phyloP scores from a whole-genome alignment of 2,329 filamentous ascomycete species.

The Hymenoscyphus infarciens region DNA sequence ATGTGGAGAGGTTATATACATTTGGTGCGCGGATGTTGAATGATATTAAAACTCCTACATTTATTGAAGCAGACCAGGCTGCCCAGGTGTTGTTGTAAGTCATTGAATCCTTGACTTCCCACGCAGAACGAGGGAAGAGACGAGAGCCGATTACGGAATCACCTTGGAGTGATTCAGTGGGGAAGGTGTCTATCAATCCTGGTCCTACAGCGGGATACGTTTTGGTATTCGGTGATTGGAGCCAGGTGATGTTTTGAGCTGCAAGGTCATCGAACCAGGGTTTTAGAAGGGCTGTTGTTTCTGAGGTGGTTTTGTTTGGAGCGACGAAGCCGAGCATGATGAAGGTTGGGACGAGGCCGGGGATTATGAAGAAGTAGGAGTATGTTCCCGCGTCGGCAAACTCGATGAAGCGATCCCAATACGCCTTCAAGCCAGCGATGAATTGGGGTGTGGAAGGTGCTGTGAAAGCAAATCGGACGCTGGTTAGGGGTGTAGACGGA shows the following conservation, averaged over 20 bases:
- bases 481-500: slow-evolving; percentile 34
- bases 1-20: background rate
- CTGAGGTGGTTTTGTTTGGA: slow-evolving; percentile 30
- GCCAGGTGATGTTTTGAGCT: slow-evolving; percentile 27
- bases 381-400: slow-evolving; percentile 36
- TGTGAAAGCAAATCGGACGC: slow-evolving; percentile 7
- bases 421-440: slow-evolving; percentile 49
- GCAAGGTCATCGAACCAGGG: slow-evolving; percentile 41
- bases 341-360: slow-evolving; percentile 37
- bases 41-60: background rate
- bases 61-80: slow-evolving; percentile 4
- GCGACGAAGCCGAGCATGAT: slow-evolving; percentile 35
- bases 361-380: slow-evolving; percentile 26
- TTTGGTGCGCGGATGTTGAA: slow-evolving; percentile 13
- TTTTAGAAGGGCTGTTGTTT: slow-evolving; percentile 32
- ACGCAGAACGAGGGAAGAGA: slow-evolving; percentile 8
- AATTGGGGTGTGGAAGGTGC: slow-evolving; percentile 26
- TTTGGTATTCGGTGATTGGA: slow-evolving; percentile 16
- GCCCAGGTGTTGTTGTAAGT: slow-evolving; percentile 4
- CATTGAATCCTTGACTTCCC: background rate
- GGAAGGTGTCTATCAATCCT: slow-evolving; percentile 42
- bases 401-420: slow-evolving; percentile 43
- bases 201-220: slow-evolving; percentile 17
- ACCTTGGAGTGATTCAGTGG: slow-evolving; percentile 34
- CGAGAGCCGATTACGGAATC: slow-evolving; percentile 7